phyloP scores from a whole-genome alignment of 164 flowering plant genomes.

The Stephania japonica region DNA sequence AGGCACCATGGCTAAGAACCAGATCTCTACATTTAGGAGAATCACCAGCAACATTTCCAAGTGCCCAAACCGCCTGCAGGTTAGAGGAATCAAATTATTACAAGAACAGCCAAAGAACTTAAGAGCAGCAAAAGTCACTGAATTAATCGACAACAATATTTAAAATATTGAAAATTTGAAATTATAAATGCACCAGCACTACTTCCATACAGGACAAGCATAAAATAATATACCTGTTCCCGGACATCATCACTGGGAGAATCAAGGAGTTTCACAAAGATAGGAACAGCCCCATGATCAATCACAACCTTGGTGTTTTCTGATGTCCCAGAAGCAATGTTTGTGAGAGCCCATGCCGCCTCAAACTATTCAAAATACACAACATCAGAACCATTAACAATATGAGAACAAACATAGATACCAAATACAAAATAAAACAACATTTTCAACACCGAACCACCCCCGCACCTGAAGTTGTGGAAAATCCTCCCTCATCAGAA shows the following conservation, averaged over 20 bases:
- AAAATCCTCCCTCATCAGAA: constrained; percentile 62
- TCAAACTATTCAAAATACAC: constrained; percentile 41
- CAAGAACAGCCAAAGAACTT: not conserved
- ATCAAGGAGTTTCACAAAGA: constrained; percentile 60
- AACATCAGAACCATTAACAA: not conserved
- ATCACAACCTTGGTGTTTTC: constrained; percentile 66
- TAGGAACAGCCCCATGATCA: constrained; percentile 74
- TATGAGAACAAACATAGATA: not conserved
- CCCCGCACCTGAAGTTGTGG: constrained; percentile 67
- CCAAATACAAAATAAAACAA: not conserved
- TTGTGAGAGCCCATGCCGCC: constrained; percentile 83
- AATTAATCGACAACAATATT: too few relatives aligned
- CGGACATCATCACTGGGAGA: constrained; percentile 73
- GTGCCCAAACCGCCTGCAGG: constrained; percentile 83
- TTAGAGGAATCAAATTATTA: not conserved
- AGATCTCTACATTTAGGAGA: constrained; percentile 83
- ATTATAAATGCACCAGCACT: not conserved
- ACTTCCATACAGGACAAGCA: not conserved
- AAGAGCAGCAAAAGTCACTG: not conserved
- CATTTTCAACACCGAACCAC: not conserved
- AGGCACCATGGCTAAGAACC: constrained; percentile 61
- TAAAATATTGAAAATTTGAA: not conserved
- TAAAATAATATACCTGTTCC: constrained; percentile 45
- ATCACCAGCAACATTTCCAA: constrained; percentile 90
- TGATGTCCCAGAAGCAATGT: constrained; percentile 75